A percentile compares a stretch with the other conserved stretches of the same genome.
Evolutionary conservation across 768 basidiomycete genomes (phyloP).

Genomic region (Boletus vermiculosoides): DNA sequence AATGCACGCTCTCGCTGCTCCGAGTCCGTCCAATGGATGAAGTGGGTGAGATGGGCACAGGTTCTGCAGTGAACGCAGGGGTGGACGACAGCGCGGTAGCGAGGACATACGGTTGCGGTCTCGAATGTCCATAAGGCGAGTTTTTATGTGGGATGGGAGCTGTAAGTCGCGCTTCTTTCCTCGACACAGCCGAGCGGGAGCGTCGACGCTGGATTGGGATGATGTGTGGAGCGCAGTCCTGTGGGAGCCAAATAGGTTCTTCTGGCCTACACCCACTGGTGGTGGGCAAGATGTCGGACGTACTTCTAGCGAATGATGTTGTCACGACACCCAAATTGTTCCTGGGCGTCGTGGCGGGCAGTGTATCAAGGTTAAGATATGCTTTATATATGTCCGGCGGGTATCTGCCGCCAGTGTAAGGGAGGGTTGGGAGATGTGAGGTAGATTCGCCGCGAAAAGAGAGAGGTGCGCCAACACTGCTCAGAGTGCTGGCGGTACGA

Average conservation of each 20-base stretch:
- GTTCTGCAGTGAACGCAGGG: conserved; percentile 29
- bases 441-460: conserved; percentile 32
- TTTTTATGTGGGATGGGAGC: conserved; percentile 26
- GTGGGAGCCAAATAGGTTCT: conserved; percentile 11
- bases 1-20: conserved; percentile 29
- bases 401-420: conserved; percentile 34
- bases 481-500: conserved; percentile 47
- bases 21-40: conserved; percentile 25
- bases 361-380: conserved; percentile 17
- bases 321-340: conserved; percentile 12
- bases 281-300: conserved; percentile 17
- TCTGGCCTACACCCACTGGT: conserved; percentile 10
- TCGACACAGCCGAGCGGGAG: conserved; percentile 34
- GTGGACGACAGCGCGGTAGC: conserved; percentile 26
- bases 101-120: conserved; percentile 27
- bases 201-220: conserved; percentile 32
- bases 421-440: conserved; percentile 30
- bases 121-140: conserved; percentile 34
- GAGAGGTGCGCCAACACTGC: conserved; percentile 26
- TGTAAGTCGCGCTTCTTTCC: conserved; percentile 30
- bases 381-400: conserved; percentile 34
- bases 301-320: conserved; percentile 25
- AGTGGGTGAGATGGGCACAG: conserved; percentile 26
- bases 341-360: conserved; percentile 10
- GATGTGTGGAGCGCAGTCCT: conserved; percentile 5